These are phyloP conservation scores for Termitomyces sp. DNA, from an alignment of 768 basidiomycete genomes.

Conservation along the genomic window DNA sequence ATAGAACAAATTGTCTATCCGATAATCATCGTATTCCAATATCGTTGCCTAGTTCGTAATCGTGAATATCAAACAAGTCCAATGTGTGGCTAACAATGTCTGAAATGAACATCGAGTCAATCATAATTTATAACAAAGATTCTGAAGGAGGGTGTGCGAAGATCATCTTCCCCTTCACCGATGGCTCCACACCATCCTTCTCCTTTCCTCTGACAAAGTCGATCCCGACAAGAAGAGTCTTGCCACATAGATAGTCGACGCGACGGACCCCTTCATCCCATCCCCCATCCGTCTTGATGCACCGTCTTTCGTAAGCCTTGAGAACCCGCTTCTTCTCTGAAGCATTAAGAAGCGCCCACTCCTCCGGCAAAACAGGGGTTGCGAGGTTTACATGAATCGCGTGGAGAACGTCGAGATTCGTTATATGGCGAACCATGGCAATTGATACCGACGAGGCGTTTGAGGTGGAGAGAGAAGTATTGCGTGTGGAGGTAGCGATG, in stretches of 20 bases:
- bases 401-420: conserved; percentile 61
- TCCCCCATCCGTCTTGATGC: conserved; percentile 53
- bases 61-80: not conserved
- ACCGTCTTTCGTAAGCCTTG: conserved; percentile 58
- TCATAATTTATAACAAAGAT: not conserved
- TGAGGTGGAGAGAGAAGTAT: not conserved
- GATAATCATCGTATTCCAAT: not conserved
- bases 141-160: conserved; percentile 22
- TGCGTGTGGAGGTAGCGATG: conserved; percentile 2
- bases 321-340: conserved; percentile 50
- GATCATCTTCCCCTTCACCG: conserved; percentile 41
- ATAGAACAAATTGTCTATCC: conserved; percentile 3
- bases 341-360: conserved; percentile 60
- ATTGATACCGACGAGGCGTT: conserved; percentile 3
- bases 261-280: conserved; percentile 68
- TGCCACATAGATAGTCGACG: conserved; percentile 61
- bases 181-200: conserved; percentile 10
- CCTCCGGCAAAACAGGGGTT: conserved; percentile 52
- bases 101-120: not conserved
- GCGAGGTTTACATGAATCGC: conserved; percentile 54
- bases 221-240: conserved; percentile 54
- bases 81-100: not conserved
- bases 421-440: conserved; percentile 20
- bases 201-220: conserved; percentile 43
- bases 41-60: not conserved